phyloP scores from a whole-genome alignment of 2,329 filamentous ascomycete genomes.

The Trichoderma koningiopsis region DNA sequence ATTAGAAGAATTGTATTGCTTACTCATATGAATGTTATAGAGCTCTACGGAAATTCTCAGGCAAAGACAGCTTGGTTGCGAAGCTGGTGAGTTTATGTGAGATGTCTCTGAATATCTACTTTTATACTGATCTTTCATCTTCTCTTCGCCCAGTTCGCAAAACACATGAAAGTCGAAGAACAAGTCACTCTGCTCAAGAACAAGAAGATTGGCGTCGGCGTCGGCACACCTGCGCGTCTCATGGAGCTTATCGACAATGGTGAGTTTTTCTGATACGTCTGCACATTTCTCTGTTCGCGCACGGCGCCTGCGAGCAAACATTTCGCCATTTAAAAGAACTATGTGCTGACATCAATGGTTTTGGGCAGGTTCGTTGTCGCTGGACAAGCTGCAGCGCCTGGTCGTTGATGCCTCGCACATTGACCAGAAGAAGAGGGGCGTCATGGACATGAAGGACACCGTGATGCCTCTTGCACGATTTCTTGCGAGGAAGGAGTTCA shows the following conservation, averaged over 20 bases:
- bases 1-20: slow-evolving; percentile 21
- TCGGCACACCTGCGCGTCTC: slow-evolving; percentile 84
- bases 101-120: background rate
- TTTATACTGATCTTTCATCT: slow-evolving; percentile 7
- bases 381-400: slow-evolving; percentile 72
- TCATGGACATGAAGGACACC: slow-evolving; percentile 95
- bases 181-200: slow-evolving; percentile 74
- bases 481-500: slow-evolving; percentile 70
- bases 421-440: slow-evolving; percentile 89
- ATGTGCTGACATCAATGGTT: background rate
- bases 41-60: slow-evolving; percentile 75
- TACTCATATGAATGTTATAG: slow-evolving; percentile 42
- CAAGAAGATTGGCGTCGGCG: slow-evolving; percentile 76
- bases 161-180: slow-evolving; percentile 94
- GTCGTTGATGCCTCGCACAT: slow-evolving; percentile 91
- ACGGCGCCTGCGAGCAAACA: background rate
- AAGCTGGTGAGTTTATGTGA: slow-evolving; percentile 63
- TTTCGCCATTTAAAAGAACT: background rate
- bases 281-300: background rate
- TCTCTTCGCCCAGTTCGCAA: slow-evolving; percentile 67
- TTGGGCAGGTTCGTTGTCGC: slow-evolving; percentile 62
- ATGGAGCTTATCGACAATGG: slow-evolving; percentile 81
- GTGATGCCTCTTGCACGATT: slow-evolving; percentile 78
- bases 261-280: slow-evolving; percentile 43
- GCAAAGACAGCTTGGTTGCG: slow-evolving; percentile 74